Evolutionary conservation across 139 green algal genomes (phyloP).

Genomic region (Volvox reticuliferus): DNA sequence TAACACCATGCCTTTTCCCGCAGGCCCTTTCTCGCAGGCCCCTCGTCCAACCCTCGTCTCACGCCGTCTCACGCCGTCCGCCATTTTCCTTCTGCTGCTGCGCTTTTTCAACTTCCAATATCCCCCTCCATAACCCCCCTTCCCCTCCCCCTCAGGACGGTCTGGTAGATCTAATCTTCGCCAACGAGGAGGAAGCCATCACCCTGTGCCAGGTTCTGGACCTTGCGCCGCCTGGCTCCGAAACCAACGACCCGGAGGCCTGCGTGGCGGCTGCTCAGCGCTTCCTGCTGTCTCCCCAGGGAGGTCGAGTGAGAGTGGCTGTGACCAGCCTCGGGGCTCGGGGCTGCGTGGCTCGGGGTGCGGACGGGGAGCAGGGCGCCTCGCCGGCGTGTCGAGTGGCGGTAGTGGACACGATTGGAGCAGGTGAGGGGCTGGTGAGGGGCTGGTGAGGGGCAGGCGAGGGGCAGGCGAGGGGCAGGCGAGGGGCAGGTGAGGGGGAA

Average conservation of each 20-base stretch:
- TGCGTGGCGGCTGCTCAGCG: conserved; percentile 54
- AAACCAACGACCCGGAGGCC: background rate
- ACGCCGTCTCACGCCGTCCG: background rate
- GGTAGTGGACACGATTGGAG: conserved; percentile 88
- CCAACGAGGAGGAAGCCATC: conserved; percentile 87
- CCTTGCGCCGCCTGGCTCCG: background rate
- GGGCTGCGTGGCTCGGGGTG: conserved; percentile 65
- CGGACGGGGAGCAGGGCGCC: conserved; percentile 36
- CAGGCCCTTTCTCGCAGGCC: too few species aligned
- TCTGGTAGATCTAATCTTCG: conserved; percentile 87
- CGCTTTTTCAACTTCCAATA: too few species aligned
- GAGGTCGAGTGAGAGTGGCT: conserved; percentile 41
- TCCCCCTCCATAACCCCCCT: background rate
- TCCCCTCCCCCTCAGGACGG: conserved; percentile 26
- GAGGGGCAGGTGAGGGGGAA: too few species aligned
- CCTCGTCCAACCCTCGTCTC: too few species aligned
- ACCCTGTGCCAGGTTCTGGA: conserved; percentile 64
- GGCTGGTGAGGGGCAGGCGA: conserved; percentile 50
- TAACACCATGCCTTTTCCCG: too few species aligned
- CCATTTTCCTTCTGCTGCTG: background rate
- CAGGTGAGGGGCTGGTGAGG: conserved; percentile 52
- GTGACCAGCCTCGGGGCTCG: conserved; percentile 77
- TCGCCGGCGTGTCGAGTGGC: conserved; percentile 63
- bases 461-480: conserved; percentile 43
- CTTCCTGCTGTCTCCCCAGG: conserved; percentile 56